phyloP scores from a whole-genome alignment of 352 stramenopile genomes.

The Phytophthora hibernalis region DNA sequence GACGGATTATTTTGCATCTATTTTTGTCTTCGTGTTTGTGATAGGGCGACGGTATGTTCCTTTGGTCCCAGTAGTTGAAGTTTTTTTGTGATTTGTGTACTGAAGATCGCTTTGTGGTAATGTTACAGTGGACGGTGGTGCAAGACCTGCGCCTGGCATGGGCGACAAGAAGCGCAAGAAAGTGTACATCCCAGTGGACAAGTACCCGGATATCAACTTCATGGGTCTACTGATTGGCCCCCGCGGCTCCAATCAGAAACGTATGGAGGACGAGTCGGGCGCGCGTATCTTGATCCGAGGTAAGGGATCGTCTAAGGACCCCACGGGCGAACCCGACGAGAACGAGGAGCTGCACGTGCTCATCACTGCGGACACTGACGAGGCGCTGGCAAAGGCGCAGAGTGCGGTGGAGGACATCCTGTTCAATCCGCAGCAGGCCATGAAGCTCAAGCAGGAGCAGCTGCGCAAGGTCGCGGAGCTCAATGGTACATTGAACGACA shows the following conservation, averaged over 20 bases:
- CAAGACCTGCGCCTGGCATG: conserved; percentile 43
- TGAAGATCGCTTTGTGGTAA: conserved; percentile 6
- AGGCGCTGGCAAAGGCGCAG: conserved; percentile 87
- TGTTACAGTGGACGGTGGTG: conserved; percentile 44
- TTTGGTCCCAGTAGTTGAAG: conserved; percentile 19
- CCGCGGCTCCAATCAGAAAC: conserved; percentile 92
- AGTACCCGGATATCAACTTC: conserved; percentile 95
- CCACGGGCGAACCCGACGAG: conserved; percentile 84
- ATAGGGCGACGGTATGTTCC: conserved; percentile 57
- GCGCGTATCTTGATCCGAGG: conserved; percentile 93
- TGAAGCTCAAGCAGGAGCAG: conserved; percentile 93
- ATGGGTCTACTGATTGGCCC: conserved; percentile 93
- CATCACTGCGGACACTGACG: conserved; percentile 91
- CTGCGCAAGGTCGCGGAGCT: conserved; percentile 88
- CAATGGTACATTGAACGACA: conserved; percentile 83
- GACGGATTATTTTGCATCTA: conserved; percentile 10
- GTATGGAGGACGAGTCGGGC: conserved; percentile 92
- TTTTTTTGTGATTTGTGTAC: conserved; percentile 15
- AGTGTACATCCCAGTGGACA: conserved; percentile 92
- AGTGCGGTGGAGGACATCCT: conserved; percentile 91
- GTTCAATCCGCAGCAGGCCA: conserved; percentile 91
- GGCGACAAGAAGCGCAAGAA: conserved; percentile 89
- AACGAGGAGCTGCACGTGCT: conserved; percentile 91
- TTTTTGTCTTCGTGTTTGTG: conserved; percentile 19
- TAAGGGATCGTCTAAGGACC: conserved; percentile 87